Base-by-base conservation (phyloP, 192 early-diverging fungal genomes). In the Glomus cerebriforme region DNA sequence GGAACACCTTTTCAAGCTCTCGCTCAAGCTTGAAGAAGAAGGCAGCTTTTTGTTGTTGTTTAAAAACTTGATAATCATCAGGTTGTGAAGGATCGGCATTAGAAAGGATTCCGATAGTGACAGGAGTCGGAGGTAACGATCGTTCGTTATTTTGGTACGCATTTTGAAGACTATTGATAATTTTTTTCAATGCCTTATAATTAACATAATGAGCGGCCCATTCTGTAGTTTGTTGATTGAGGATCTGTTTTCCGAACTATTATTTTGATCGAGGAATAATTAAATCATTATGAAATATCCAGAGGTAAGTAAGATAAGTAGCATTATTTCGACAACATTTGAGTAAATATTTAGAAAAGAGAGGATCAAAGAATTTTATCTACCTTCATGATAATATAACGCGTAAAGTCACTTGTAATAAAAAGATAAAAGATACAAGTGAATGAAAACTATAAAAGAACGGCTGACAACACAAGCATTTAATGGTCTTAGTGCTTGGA, bases 21-120 rank as follows among this genome's bases (percentile, higher is more conserved):
- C 98, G 90, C 83, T 99, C 98, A 47, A 99, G 90, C 69, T 94
- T 96, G 88, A 94, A 98, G 83, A 99, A 99, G 85, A 99, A 99
- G 34, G 93, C 92, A 0, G 96, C 94, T 80, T 98, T 99, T 79
- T 96, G 91, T 7, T 93, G 93, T 81, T 96, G 90, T 64, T 97
- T 78, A 72, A 89, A 83, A 37, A 82, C 83, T 75, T 81, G 81
- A 65, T 83, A 83, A 60, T 89, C 87, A 54, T 88, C 87, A 67
- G 87, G 86, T 29, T 79, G 81, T 39, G 81, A 64, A 24, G 75
- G 64, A 31, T 80, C 80, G 9, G 81, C 24, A 59, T 85, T 84
- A 75, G 84, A 66, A 73, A 81, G 31, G 84, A 80, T 24, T 79
- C 77, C 10, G 85, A 79, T n/a, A n/a, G 84, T 83, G 45, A 84